Evolutionary conservation across 1,284 basidiomycete species (phyloP).

Genomic region (Sphagnurus paluster): DNA sequence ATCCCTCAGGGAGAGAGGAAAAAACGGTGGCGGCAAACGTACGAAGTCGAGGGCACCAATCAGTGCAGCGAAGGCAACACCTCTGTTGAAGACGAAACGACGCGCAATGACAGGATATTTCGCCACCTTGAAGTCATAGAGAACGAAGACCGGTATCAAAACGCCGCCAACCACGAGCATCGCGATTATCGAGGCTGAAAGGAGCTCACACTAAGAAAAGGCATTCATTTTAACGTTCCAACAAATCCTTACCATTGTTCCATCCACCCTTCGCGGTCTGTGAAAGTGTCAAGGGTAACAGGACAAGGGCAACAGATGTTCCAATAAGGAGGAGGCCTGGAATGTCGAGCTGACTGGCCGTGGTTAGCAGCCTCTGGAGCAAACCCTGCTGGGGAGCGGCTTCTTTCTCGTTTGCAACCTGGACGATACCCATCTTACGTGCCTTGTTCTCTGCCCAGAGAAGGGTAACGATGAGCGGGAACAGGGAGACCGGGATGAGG

Average conservation of each 20-base stretch:
- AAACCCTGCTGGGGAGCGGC: constrained; percentile 11
- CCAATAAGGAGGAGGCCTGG: constrained; percentile 71
- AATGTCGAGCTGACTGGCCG: constrained; percentile 56
- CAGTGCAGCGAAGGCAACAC: constrained; percentile 58
- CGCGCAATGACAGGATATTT: constrained; percentile 52
- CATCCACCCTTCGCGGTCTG: constrained; percentile 41
- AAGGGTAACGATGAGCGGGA: constrained; percentile 64
- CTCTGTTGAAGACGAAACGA: constrained; percentile 57
- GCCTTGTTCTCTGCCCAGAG: constrained; percentile 73
- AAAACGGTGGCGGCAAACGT: constrained; percentile 21
- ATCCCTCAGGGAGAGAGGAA: neutral
- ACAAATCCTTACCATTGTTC: constrained; percentile 41
- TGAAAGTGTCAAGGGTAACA: constrained; percentile 67
- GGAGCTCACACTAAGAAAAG: neutral
- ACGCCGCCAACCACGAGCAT: constrained; percentile 53
- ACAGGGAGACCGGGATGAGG: constrained; percentile 53
- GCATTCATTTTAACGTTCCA: constrained; percentile 1
- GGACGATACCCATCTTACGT: constrained; percentile 47
- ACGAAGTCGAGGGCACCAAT: constrained; percentile 76
- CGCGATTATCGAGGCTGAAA: constrained; percentile 52
- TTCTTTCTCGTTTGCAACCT: neutral
- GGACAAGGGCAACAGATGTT: constrained; percentile 57
- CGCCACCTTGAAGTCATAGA: constrained; percentile 53
- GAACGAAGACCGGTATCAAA: constrained; percentile 42
- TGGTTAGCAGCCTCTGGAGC: constrained; percentile 27